These are phyloP conservation scores for Pseudogymnoascus sp. DNA, from an alignment of 2,329 filamentous ascomycete genomes.

Conservation along the genomic window DNA sequence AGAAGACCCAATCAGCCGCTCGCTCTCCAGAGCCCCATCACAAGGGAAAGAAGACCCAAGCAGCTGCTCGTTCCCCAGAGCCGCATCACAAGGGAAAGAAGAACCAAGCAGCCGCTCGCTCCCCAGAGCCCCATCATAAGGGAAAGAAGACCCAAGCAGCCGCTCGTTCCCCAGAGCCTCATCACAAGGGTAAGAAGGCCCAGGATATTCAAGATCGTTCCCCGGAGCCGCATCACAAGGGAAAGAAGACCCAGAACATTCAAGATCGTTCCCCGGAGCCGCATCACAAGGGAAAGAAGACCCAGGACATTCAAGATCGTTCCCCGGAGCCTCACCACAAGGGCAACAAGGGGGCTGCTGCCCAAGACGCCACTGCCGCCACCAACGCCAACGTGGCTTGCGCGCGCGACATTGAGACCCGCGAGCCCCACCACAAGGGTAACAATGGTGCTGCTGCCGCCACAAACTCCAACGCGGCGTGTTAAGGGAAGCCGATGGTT, in stretches of 20 bases:
- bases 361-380: conserved; percentile 5
- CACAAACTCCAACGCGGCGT: neutral
- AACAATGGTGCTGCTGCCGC: conserved; percentile 13
- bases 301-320: neutral
- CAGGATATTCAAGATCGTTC: neutral
- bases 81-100: neutral
- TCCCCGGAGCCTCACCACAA: neutral
- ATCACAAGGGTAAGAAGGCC: neutral
- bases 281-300: neutral
- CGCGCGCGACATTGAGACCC: conserved; percentile 9
- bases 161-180: too few species aligned
- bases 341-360: neutral
- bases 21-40: neutral
- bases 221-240: neutral
- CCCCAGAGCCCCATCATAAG: neutral
- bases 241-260: too few species aligned
- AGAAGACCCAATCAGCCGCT: neutral
- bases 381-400: neutral
- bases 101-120: neutral
- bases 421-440: conserved; percentile 15
- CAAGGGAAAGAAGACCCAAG: too few species aligned
- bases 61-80: conserved; percentile 1
- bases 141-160: neutral
- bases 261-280: too few species aligned
- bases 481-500: neutral